phyloP scores from a whole-genome alignment of 1,284 basidiomycete genomes.

The Coniferiporia sulphurascens region DNA sequence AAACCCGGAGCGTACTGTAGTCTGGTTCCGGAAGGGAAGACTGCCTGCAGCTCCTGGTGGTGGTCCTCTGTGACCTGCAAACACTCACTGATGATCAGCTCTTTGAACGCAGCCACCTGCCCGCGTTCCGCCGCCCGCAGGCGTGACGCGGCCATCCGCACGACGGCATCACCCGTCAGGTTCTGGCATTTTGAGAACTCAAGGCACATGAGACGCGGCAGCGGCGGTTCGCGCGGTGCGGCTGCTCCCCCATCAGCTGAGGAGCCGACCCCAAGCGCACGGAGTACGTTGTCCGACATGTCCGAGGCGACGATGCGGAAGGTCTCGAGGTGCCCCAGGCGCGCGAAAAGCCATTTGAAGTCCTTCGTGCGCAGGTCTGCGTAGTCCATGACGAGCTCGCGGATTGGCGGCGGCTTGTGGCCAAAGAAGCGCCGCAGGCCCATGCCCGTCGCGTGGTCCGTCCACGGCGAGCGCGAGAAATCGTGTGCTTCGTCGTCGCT shows the following conservation, averaged over 20 bases:
- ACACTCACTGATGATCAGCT: constrained; percentile 45
- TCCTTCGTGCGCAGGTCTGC: constrained; percentile 77
- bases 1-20: constrained; percentile 9
- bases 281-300: constrained; percentile 67
- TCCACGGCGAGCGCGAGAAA: constrained; percentile 68
- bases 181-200: constrained; percentile 58
- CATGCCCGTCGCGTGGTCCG: constrained; percentile 73
- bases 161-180: constrained; percentile 51
- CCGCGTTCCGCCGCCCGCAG: constrained; percentile 23
- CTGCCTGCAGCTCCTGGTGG: constrained; percentile 31
- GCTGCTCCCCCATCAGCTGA: constrained; percentile 1
- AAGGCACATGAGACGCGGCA: constrained; percentile 49
- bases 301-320: constrained; percentile 73
- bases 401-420: constrained; percentile 54
- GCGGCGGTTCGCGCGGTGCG: constrained; percentile 31
- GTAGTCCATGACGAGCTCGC: constrained; percentile 67
- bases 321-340: constrained; percentile 45
- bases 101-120: constrained; percentile 31
- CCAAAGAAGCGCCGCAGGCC: constrained; percentile 60
- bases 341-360: constrained; percentile 60
- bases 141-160: constrained; percentile 46
- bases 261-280: constrained; percentile 33
- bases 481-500: constrained; percentile 67
- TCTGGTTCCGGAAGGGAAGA: constrained; percentile 2
- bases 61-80: constrained; percentile 39